These are phyloP conservation scores for Aschersonia sp. DNA, from an alignment of 2,329 filamentous ascomycete species.

Conservation along the genomic window DNA sequence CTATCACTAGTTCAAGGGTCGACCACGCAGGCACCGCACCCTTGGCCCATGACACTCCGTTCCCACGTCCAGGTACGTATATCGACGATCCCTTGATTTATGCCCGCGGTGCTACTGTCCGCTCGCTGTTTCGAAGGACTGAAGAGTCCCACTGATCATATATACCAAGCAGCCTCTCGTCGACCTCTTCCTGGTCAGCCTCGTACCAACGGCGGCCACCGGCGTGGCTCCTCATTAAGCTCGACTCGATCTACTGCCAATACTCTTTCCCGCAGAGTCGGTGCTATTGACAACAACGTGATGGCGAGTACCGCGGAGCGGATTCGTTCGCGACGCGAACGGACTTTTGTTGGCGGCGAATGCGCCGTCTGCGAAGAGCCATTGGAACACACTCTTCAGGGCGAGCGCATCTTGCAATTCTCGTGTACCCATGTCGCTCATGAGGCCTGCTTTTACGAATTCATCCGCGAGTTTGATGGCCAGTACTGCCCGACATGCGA, in stretches of 20 bases:
- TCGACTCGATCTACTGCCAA: constrained; percentile 19
- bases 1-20: background rate
- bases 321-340: constrained; percentile 66
- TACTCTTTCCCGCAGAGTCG: constrained; percentile 18
- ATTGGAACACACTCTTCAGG: constrained; percentile 83
- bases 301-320: constrained; percentile 46
- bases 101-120: too few relatives aligned
- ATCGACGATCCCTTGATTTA: background rate
- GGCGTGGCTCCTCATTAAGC: constrained; percentile 16
- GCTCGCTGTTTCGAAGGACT: background rate
- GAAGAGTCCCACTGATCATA: background rate
- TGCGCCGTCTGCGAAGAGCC: constrained; percentile 96
- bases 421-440: constrained; percentile 95
- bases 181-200: constrained; percentile 12
- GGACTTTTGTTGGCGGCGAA: constrained; percentile 88
- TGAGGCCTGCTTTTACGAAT: constrained; percentile 97
- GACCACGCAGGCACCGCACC: background rate
- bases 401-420: constrained; percentile 88
- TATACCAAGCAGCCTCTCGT: background rate
- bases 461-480: constrained; percentile 85
- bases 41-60: constrained; percentile 1
- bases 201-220: constrained; percentile 12
- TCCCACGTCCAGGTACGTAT: constrained; percentile 2
- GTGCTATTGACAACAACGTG: constrained; percentile 24
- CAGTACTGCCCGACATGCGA: constrained; percentile 92